Evolutionary conservation across 495 filamentous ascomycete species (phyloP).

Genomic region (Annulohypoxylon moriforme): DNA sequence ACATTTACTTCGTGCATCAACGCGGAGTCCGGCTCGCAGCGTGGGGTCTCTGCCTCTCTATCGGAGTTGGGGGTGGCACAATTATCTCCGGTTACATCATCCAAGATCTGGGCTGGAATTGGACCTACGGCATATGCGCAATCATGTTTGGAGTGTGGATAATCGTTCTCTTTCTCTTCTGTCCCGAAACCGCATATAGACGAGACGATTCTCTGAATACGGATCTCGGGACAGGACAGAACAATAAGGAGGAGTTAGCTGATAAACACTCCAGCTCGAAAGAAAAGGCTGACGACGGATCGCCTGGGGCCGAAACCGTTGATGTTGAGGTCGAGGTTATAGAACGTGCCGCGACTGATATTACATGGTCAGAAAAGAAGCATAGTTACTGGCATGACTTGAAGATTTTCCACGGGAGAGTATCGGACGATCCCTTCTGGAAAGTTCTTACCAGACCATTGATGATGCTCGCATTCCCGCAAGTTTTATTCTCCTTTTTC

Average conservation of each 20-base stretch:
- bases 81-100: conserved; percentile 52
- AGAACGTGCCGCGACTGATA: conserved; percentile 9
- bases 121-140: conserved; percentile 48
- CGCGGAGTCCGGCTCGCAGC: conserved; percentile 45
- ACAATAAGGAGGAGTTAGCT: conserved; percentile 24
- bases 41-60: conserved; percentile 45
- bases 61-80: conserved; percentile 41
- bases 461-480: conserved; percentile 53
- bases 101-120: conserved; percentile 49
- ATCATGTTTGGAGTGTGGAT: conserved; percentile 46
- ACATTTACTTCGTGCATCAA: conserved; percentile 63
- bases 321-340: conserved; percentile 24
- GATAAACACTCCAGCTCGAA: conserved; percentile 9
- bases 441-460: conserved; percentile 54
- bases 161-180: conserved; percentile 47
- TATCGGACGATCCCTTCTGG: conserved; percentile 51
- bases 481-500: conserved; percentile 57
- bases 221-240: conserved; percentile 43
- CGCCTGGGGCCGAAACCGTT: not conserved
- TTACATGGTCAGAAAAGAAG: conserved; percentile 42
- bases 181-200: conserved; percentile 50
- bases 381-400: conserved; percentile 53
- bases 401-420: conserved; percentile 51
- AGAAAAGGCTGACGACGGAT: conserved; percentile 10
- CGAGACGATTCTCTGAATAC: conserved; percentile 45